These are phyloP conservation scores for Gardenia jasminoides DNA, from an alignment of 257 asterid genomes.

Conservation along the genomic window DNA sequence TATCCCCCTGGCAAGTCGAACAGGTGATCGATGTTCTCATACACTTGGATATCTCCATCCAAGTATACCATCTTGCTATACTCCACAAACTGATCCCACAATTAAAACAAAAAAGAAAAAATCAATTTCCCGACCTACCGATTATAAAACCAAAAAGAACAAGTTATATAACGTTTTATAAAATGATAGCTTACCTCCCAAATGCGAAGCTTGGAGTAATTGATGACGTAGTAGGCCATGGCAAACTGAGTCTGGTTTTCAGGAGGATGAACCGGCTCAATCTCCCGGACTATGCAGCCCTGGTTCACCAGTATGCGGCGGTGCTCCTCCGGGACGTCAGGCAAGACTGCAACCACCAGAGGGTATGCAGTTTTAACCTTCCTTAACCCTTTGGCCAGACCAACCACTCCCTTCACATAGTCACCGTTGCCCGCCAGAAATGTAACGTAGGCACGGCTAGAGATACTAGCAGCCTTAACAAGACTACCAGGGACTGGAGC, in stretches of 20 bases:
- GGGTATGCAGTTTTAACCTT: constrained; percentile 31
- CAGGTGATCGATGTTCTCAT: constrained; percentile 24
- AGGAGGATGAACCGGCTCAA: constrained; percentile 31
- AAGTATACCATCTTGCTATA: constrained; percentile 26
- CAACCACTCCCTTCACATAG: constrained; percentile 39
- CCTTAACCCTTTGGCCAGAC: constrained; percentile 36
- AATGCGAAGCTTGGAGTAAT: constrained; percentile 39
- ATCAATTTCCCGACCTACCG: no score
- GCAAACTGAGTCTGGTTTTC: constrained; percentile 34
- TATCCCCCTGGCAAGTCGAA: constrained; percentile 24
- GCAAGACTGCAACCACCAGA: constrained; percentile 34
- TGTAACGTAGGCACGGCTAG: constrained; percentile 32
- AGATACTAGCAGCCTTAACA: constrained; percentile 21
- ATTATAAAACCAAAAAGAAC: not conserved
- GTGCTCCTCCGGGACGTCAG: constrained; percentile 42
- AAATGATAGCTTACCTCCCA: constrained; percentile 20
- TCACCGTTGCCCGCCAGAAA: constrained; percentile 37
- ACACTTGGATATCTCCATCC: constrained; percentile 27
- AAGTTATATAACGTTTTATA: not conserved
- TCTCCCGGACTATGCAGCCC: constrained; percentile 34
- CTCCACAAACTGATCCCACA: constrained; percentile 28
- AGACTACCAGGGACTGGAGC: not conserved
- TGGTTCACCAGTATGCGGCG: constrained; percentile 32
- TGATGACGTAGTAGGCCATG: constrained; percentile 38
- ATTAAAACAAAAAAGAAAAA: not conserved